These are phyloP conservation scores for Mycosphaerella sp. DNA, from an alignment of 2,329 filamentous ascomycete genomes.

Conservation along the genomic window DNA sequence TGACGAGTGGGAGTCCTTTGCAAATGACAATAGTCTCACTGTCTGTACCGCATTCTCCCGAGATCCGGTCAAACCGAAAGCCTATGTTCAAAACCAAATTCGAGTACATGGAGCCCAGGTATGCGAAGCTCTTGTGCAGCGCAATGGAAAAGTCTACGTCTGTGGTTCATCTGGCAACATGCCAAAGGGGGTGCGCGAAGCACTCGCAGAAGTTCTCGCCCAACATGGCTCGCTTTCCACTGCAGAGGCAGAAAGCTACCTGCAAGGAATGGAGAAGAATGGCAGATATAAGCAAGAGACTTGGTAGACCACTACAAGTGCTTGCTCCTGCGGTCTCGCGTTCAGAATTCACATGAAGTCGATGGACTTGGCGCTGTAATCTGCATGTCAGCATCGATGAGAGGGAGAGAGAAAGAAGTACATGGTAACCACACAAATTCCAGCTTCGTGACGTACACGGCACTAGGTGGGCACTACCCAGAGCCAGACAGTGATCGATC, in stretches of 20 bases:
- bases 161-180: conserved; percentile 62
- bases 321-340: no score
- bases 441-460: no score
- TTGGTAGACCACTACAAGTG: no score
- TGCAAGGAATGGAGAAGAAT: conserved; percentile 51
- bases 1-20: conserved; percentile 61
- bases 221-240: conserved; percentile 35
- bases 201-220: conserved; percentile 56
- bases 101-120: conserved; percentile 47
- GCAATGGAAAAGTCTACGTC: conserved; percentile 51
- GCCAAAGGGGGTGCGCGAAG: conserved; percentile 63
- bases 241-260: conserved; percentile 55
- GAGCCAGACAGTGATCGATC: no score
- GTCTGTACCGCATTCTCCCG: conserved; percentile 64
- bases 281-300: conserved; percentile 64
- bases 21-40: conserved; percentile 41
- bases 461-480: no score
- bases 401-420: no score
- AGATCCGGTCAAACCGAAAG: conserved; percentile 56
- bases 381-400: no score
- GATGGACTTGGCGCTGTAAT: no score
- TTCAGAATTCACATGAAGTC: no score
- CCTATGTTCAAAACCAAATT: conserved; percentile 63
- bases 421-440: no score
- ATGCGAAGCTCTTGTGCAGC: conserved; percentile 47